These are phyloP conservation scores for Trichoderma harzianum DNA, from an alignment of 2,329 filamentous ascomycete species.

Conservation along the genomic window DNA sequence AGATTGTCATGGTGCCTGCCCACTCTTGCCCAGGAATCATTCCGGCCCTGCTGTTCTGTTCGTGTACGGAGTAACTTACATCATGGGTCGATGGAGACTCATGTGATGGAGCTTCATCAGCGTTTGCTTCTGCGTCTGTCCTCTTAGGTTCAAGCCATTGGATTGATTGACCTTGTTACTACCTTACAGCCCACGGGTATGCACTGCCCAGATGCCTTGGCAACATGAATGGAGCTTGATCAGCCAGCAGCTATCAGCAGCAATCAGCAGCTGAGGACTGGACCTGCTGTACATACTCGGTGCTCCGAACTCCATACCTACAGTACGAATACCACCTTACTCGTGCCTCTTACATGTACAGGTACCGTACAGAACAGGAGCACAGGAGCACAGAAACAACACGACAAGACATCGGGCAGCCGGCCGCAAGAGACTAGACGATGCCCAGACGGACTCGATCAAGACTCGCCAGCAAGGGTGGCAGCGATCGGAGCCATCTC, in stretches of 20 bases:
- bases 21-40: not conserved
- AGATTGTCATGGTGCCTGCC: not conserved
- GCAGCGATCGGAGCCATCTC: slow-evolving; percentile 9
- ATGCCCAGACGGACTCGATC: not conserved
- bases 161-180: not conserved
- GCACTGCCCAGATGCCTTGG: not conserved
- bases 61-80: slow-evolving; percentile 7
- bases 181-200: not conserved
- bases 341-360: not conserved
- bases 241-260: not conserved
- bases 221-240: not conserved
- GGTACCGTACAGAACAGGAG: not conserved
- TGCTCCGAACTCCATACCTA: not conserved
- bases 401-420: not conserved
- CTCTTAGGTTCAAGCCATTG: not conserved
- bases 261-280: not conserved
- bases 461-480: slow-evolving; percentile 4
- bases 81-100: not conserved
- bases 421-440: not conserved
- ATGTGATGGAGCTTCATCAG: not conserved
- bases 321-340: not conserved
- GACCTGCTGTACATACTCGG: not conserved
- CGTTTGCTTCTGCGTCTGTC: not conserved
- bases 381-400: not conserved
- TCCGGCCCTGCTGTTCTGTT: not conserved